Evolutionary conservation across 2,329 filamentous ascomycete genomes (phyloP), one percentile per base, ranked within the genome.

Genomic region (Scedosporium apiospermum): DNA sequence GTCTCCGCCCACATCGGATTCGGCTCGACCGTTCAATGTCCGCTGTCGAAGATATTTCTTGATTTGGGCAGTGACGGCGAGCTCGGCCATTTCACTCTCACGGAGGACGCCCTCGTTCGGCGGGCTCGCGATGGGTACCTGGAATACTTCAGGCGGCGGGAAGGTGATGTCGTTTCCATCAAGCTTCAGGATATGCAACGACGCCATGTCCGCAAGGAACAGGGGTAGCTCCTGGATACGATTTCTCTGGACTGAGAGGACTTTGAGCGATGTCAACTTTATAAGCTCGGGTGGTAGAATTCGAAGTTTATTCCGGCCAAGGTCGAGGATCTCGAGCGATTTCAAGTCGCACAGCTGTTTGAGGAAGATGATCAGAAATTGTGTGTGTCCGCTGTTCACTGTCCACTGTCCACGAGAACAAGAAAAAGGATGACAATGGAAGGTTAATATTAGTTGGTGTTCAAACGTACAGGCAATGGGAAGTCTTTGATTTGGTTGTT

Each of bases 271-370:
- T 4, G 87, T 88, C 69, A 98, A 80, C 70, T 87, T 91, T 64
- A 84, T 85, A 65, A 97, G 90, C 62, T 93, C 89, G 57, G 88
- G 84, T 0, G 93, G 92, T 1, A 98, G 82, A 9, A 83, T 78
- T 58, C 83, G 84, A 65, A 98, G 86, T 72, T 89, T 91, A 72
- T 98, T 98, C 68, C 90, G 86, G 72, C 92, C 93, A 62, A 98
- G 82, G 75, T 98, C 93, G 65, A 98, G 83, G 64, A 97, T 96
- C 75, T 98, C 93, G 62, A 98, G 83, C 41, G 91, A 89, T 61
- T 85, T 88, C 65, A 98, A 82, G 73, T 92, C 87, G 72, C 93
- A 93, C 64, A 98, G 84, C 92, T 96, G 71, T 23, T 44, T 23
- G 57, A 38, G 62, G 27, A 41, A 58, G 23, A 41, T n/a, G 16